phyloP scores from a whole-genome alignment of 2,329 filamentous ascomycete genomes.

The Pseudocercospora musae region DNA sequence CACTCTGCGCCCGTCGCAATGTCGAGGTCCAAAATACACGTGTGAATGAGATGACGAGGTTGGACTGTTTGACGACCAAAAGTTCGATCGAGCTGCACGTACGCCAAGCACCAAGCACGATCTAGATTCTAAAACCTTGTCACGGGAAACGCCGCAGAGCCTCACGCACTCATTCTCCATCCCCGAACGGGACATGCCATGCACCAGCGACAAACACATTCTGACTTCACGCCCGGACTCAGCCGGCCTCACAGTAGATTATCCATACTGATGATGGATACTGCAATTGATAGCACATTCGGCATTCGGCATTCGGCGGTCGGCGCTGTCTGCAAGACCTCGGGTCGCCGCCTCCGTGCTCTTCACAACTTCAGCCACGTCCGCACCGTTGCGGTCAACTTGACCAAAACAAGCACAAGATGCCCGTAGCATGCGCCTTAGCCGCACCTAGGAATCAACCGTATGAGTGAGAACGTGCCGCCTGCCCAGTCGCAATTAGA shows the following conservation, averaged over 20 bases:
- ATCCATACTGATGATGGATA: background rate
- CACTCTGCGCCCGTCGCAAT: background rate
- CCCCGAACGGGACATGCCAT: no score
- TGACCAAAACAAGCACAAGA: background rate
- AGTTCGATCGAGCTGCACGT: background rate
- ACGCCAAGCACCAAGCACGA: background rate
- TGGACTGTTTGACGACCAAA: background rate
- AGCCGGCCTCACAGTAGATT: no score
- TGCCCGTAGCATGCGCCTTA: background rate
- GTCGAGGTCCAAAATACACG: background rate
- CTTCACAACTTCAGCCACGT: background rate
- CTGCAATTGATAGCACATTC: background rate
- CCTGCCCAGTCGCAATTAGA: background rate
- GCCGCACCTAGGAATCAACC: background rate
- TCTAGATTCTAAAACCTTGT: background rate
- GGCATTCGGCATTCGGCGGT: background rate
- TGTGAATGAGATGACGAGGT: background rate
- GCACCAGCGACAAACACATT: background rate
- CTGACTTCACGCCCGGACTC: background rate
- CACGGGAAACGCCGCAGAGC: background rate
- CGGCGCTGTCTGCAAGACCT: no score
- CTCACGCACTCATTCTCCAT: background rate
- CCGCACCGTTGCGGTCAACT: slow-evolving; percentile 1
- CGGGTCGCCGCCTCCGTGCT: background rate
- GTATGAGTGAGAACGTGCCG: background rate